These are phyloP conservation scores for Phaeomoniella chlamydospora DNA, from an alignment of 2,329 filamentous ascomycete genomes.

Conservation along the genomic window DNA sequence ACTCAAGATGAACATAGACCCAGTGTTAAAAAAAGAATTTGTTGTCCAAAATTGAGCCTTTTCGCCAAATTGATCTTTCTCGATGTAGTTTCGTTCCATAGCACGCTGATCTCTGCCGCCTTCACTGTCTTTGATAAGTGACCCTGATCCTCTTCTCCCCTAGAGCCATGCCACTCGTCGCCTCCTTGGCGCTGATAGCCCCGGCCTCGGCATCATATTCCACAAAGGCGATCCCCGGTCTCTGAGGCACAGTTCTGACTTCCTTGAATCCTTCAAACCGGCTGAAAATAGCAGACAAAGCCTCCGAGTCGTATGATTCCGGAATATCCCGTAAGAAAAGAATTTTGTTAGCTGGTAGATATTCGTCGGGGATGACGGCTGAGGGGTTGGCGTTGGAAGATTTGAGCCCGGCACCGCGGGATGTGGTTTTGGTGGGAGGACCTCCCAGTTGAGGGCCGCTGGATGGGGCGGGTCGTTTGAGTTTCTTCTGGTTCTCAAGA, in stretches of 20 bases:
- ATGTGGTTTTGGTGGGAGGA: constrained; percentile 44
- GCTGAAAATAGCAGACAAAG: constrained; percentile 65
- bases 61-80: neutral
- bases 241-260: constrained; percentile 73
- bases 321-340: constrained; percentile 88
- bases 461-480: constrained; percentile 47
- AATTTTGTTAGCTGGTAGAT: constrained; percentile 92
- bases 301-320: constrained; percentile 70
- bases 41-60: too few relatives aligned
- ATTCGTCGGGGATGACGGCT: constrained; percentile 86
- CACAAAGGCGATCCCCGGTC: constrained; percentile 84
- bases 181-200: constrained; percentile 88
- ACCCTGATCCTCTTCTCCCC: constrained; percentile 77
- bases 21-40: too few relatives aligned
- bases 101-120: neutral
- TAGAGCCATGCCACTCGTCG: constrained; percentile 70
- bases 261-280: constrained; percentile 91
- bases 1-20: too few relatives aligned
- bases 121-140: constrained; percentile 82
- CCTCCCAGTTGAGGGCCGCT: constrained; percentile 33
- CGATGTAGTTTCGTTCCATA: neutral
- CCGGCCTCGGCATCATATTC: constrained; percentile 87
- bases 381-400: constrained; percentile 52
- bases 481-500: constrained; percentile 61
- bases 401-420: constrained; percentile 62